A percentile compares a stretch with the other conserved stretches of the same genome.
phyloP scores from a whole-genome alignment of 2,329 filamentous ascomycete genomes.

The Cytospora schulzeri region DNA sequence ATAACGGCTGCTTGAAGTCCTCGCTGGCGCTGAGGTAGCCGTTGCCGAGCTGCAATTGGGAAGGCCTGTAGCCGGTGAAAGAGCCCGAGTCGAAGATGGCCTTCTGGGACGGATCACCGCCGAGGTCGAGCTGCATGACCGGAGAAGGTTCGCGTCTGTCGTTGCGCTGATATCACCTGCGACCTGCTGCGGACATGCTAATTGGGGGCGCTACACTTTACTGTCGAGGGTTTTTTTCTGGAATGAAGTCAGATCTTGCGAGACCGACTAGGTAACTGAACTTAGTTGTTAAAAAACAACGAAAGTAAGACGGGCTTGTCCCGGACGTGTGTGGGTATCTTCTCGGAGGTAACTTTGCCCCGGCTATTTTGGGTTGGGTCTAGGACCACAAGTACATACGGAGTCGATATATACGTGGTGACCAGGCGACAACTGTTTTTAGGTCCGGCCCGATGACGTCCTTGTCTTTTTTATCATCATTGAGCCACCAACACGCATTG shows the following conservation, averaged over 20 bases:
- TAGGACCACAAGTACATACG: neutral
- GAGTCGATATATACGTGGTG: neutral
- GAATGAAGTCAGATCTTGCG: neutral
- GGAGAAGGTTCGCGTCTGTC: constrained; percentile 10
- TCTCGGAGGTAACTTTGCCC: constrained; percentile 12
- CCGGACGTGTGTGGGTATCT: constrained; percentile 6
- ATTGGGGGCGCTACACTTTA: neutral
- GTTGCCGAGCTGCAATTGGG: constrained; percentile 52
- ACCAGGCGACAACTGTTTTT: neutral
- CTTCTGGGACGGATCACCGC: constrained; percentile 25
- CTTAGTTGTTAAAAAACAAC: neutral
- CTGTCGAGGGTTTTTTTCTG: constrained; percentile 3
- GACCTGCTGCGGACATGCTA: constrained; percentile 18
- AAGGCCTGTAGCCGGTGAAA: constrained; percentile 57
- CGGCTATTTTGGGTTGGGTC: constrained; percentile 1
- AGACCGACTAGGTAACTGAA: neutral
- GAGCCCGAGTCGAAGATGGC: constrained; percentile 55
- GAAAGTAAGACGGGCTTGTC: neutral
- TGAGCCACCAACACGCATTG: too few relatives aligned
- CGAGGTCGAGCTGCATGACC: constrained; percentile 27
- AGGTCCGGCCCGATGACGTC: constrained; percentile 21
- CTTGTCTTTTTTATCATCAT: neutral
- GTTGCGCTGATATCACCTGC: constrained; percentile 15
- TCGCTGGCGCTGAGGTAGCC: constrained; percentile 61
- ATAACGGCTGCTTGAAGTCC: constrained; percentile 69